phyloP scores from a whole-genome alignment of 1,284 basidiomycete species.

The Naganishia liquefaciens region DNA sequence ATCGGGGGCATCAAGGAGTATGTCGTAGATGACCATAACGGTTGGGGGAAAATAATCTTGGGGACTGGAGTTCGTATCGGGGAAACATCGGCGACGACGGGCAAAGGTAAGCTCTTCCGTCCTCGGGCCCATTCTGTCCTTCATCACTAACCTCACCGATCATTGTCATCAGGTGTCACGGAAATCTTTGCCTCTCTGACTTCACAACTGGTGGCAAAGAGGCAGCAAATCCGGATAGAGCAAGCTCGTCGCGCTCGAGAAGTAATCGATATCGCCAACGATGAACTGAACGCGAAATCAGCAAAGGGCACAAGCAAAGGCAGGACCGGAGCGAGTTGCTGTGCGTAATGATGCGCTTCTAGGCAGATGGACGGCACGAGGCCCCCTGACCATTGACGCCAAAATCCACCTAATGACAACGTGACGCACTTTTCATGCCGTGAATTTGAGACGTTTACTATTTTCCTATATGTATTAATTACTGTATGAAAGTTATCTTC shows the following conservation, averaged over 20 bases:
- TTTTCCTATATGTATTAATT: too few species aligned
- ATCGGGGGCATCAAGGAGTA: neutral
- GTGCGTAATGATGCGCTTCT: slow-evolving; percentile 3
- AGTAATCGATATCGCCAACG: slow-evolving; percentile 21
- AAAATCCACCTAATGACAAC: neutral
- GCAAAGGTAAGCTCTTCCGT: slow-evolving; percentile 27
- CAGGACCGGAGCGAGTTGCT: slow-evolving; percentile 11
- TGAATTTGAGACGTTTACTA: too few species aligned
- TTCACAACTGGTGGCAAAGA: slow-evolving; percentile 28
- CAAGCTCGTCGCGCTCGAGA: slow-evolving; percentile 28
- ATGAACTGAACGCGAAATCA: neutral
- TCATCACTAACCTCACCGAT: too few species aligned
- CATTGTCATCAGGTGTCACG: slow-evolving; percentile 21
- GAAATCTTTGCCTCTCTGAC: slow-evolving; percentile 34
- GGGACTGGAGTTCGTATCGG: slow-evolving; percentile 33
- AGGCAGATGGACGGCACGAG: neutral
- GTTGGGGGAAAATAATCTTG: slow-evolving; percentile 29
- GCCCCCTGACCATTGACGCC: too few species aligned
- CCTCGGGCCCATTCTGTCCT: too few species aligned
- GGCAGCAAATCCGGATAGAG: slow-evolving; percentile 29
- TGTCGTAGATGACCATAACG: slow-evolving; percentile 24
- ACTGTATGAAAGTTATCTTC: too few species aligned
- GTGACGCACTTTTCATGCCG: neutral
- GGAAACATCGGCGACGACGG: slow-evolving; percentile 32
- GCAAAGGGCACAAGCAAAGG: slow-evolving; percentile 3